A percentile compares a stretch with the other conserved stretches of the same genome.
Evolutionary conservation across 2,329 filamentous ascomycete species (phyloP).

Genomic region (Aspergillus spinulosporus): DNA sequence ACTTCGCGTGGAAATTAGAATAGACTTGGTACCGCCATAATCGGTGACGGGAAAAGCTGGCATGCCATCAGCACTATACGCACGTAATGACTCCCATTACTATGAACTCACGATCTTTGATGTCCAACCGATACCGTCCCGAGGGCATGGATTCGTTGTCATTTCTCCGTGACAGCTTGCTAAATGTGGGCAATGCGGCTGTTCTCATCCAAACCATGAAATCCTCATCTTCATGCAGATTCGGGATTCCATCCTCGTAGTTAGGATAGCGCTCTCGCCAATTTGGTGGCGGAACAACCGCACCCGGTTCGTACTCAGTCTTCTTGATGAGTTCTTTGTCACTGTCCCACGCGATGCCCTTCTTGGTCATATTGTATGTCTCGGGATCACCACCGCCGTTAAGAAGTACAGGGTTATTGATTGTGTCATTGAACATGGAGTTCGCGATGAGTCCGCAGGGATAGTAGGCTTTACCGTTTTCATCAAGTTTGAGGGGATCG

Average conservation of each 20-base stretch:
- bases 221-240: constrained; percentile 73
- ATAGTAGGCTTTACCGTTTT: constrained; percentile 72
- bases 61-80: constrained; percentile 20
- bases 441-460: constrained; percentile 96
- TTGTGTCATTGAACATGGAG: constrained; percentile 94
- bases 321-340: constrained; percentile 77
- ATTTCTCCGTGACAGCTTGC: constrained; percentile 86
- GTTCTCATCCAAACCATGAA: constrained; percentile 99
- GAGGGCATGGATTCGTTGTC: constrained; percentile 65
- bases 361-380: constrained; percentile 74
- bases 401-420: constrained; percentile 62
- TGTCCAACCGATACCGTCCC: constrained; percentile 74
- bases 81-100: not conserved
- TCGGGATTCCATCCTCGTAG: constrained; percentile 69
- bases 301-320: constrained; percentile 62
- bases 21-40: constrained; percentile 85
- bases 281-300: constrained; percentile 81
- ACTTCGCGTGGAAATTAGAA: constrained; percentile 84
- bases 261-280: constrained; percentile 72
- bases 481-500: constrained; percentile 65
- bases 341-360: constrained; percentile 81
- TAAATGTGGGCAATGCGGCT: constrained; percentile 88
- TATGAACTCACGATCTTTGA: constrained; percentile 70
- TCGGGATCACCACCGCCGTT: constrained; percentile 45
- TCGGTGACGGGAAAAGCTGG: constrained; percentile 75